Conservation (phyloP, 2,329 filamentous ascomycete genomes). For the Aspergillus sp. region DNA sequence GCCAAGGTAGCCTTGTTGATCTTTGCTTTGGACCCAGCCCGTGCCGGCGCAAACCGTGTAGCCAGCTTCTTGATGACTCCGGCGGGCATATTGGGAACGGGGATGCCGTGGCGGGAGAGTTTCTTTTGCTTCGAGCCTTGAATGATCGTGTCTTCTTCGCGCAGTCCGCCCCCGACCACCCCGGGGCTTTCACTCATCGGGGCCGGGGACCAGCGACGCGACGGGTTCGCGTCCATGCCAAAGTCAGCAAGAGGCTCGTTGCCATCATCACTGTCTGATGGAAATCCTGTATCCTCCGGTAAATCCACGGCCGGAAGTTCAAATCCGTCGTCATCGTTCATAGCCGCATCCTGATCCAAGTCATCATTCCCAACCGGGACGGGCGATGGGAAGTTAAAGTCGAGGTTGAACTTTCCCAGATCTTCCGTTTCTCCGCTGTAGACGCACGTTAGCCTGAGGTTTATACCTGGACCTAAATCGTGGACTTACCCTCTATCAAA, state of each 20-base stretch:
- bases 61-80: constrained; percentile 67
- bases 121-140: constrained; percentile 51
- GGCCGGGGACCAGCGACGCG: constrained; percentile 23
- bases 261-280: constrained; percentile 26
- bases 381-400: constrained; percentile 43
- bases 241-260: constrained; percentile 27
- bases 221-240: constrained; percentile 32
- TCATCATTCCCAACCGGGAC: constrained; percentile 27
- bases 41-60: constrained; percentile 67
- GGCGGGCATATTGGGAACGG: constrained; percentile 72
- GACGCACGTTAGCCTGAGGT: constrained; percentile 16
- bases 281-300: constrained; percentile 23
- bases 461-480: not conserved
- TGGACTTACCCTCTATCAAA: constrained; percentile 39
- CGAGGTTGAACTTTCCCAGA: constrained; percentile 41
- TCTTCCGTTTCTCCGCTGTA: constrained; percentile 46
- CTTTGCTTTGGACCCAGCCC: constrained; percentile 64
- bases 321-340: constrained; percentile 38
- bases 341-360: constrained; percentile 27
- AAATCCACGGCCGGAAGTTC: constrained; percentile 31
- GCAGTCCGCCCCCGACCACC: constrained; percentile 36
- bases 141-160: constrained; percentile 29
- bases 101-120: constrained; percentile 68
- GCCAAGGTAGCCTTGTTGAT: constrained; percentile 72
- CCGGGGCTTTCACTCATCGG: constrained; percentile 31